Base-by-base conservation (phyloP, 169 alveolate species). In the Plasmodium reichenowi region DNA sequence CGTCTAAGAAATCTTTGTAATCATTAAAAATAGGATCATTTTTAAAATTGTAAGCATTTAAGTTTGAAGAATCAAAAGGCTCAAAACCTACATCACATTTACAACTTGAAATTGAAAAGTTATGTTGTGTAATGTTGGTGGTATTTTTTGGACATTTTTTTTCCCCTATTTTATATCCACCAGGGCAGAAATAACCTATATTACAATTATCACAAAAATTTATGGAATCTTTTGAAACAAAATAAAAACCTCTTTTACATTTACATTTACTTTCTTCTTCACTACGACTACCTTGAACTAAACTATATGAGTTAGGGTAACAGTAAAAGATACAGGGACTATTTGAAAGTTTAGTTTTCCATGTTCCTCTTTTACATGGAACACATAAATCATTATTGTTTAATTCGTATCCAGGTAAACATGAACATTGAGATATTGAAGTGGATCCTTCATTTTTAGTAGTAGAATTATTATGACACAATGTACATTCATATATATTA, bases 361-460 rank as follows among this genome's bases (percentile, higher is more conserved):
- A 94, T 54, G 94, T 94, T n/a, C 95, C 96, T 26, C 67, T 29
- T 20, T 78, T 83, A 22, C 96, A 93, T 45, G 95, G 95, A 32
- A 80, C 87, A 56, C 96, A 93, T n/a, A 74, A 68, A 48, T 63
- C 85, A 70, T 88, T 88, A 22, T 64, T 85, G 7, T 89, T 92
- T 17, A 63, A 60, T 72, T 94, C 93, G 62, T 93, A 94, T n/a
- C 97, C 97, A 45, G 94, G 94, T 58, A 93, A 92, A 60, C 97
- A 95, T 62, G 89, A 74, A 62, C 97, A 95, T 62, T 94, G 95
- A 15, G 92, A 87, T 12, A 86, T 50, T n/a, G 95, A 92, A 50
- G 89, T 88, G 50, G 97, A 88, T 5, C 94, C 97, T 52, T 68
- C 95, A 2, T 78, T 70, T 43, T 92, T 88, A 9, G 97, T 95